Evolutionary conservation across 2,329 filamentous ascomycete genomes (phyloP).

Genomic region (Eutypa lata): DNA sequence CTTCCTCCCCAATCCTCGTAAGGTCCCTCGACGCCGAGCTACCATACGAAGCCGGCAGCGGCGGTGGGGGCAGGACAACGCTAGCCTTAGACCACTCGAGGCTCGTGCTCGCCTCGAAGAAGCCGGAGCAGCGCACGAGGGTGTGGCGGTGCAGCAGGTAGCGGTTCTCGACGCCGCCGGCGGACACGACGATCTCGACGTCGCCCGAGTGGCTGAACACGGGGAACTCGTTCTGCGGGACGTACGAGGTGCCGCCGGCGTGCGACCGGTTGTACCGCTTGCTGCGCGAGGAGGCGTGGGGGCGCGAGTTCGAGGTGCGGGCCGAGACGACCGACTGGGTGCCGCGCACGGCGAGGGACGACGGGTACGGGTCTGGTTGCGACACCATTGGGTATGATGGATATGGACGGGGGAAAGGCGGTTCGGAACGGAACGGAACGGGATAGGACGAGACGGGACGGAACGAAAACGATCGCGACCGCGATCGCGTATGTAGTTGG

Average conservation of each 20-base stretch:
- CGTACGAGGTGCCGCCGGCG: conserved; percentile 65
- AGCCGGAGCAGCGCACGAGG: conserved; percentile 84
- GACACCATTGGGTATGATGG: no score
- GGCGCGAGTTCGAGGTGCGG: conserved; percentile 54
- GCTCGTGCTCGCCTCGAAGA: conserved; percentile 84
- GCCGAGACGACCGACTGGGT: conserved; percentile 63
- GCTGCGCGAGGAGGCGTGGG: conserved; percentile 42
- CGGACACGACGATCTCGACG: conserved; percentile 75
- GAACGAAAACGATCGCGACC: neutral
- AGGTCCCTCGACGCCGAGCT: conserved; percentile 40
- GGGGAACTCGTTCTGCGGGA: conserved; percentile 86
- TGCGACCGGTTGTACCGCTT: conserved; percentile 81
- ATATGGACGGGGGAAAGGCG: no score
- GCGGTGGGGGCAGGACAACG: conserved; percentile 28
- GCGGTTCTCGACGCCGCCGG: conserved; percentile 69
- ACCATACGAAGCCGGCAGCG: conserved; percentile 12
- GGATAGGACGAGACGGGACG: neutral
- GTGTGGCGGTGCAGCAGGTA: conserved; percentile 88
- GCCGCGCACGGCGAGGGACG: conserved; percentile 56
- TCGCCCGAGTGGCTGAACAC: conserved; percentile 88
- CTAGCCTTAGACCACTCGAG: conserved; percentile 67
- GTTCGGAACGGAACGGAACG: no score
- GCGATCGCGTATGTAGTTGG: no score
- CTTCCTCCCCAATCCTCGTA: conserved; percentile 50
- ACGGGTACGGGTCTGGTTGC: conserved; percentile 50